Evolutionary conservation across 2,329 filamentous ascomycete genomes (phyloP).

Genomic region (Paracoccidioides lutzii): DNA sequence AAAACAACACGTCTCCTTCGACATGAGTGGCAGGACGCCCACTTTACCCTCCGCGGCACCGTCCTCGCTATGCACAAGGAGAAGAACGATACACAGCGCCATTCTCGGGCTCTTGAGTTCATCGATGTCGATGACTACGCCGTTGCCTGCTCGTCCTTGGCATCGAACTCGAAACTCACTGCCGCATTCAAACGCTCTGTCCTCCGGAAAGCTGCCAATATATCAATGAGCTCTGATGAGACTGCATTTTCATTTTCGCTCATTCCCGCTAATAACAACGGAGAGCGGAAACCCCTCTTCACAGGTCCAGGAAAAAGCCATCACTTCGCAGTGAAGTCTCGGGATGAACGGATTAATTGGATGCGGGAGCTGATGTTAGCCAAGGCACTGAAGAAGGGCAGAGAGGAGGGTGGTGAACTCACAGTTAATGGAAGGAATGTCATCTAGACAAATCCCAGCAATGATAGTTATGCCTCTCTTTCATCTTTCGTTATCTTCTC

Average conservation of each 20-base stretch:
- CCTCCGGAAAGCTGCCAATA: conserved; percentile 16
- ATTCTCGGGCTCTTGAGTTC: conserved; percentile 19
- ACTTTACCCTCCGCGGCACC: conserved; percentile 71
- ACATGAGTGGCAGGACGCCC: conserved; percentile 87
- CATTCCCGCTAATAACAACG: conserved; percentile 34
- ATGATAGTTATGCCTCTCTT: background rate
- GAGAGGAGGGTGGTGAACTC: conserved; percentile 19
- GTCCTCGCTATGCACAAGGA: conserved; percentile 38
- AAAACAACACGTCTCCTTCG: conserved; percentile 78
- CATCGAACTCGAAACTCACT: conserved; percentile 65
- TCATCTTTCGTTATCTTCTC: background rate
- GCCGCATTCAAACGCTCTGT: conserved; percentile 61
- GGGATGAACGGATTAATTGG: conserved; percentile 93
- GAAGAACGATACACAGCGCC: conserved; percentile 14
- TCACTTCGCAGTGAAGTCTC: conserved; percentile 77
- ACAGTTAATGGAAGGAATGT: conserved; percentile 20
- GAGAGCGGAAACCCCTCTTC: conserved; percentile 26
- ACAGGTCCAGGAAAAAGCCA: conserved; percentile 59
- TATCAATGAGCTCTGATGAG: conserved; percentile 13
- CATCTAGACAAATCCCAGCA: conserved; percentile 11
- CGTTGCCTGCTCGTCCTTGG: conserved; percentile 37
- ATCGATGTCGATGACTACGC: conserved; percentile 31
- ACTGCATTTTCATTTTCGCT: conserved; percentile 31
- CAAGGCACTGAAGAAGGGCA: conserved; percentile 25
- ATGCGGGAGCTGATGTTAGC: conserved; percentile 36